Percentiles rank a stretch among this genome's conserved stretches.
These are phyloP conservation scores for Penicillium sp. DNA, from an alignment of 2,329 filamentous ascomycete genomes.

Conservation along the genomic window DNA sequence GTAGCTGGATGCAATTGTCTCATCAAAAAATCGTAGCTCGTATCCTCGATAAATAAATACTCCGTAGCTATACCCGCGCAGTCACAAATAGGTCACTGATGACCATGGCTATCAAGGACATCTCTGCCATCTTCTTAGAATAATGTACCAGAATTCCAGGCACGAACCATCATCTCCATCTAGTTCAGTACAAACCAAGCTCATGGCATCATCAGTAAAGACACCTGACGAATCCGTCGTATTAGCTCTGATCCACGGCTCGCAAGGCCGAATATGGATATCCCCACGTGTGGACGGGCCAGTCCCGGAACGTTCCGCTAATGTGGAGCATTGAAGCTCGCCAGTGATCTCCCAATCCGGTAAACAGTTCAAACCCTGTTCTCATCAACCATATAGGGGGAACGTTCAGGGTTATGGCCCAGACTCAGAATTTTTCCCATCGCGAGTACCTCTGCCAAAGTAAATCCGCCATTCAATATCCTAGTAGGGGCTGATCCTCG, in stretches of 20 bases:
- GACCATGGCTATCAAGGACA: not conserved
- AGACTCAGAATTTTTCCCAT: too few relatives aligned
- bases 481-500: not conserved
- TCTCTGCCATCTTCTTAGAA: not conserved
- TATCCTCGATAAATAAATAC: not conserved
- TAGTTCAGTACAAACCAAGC: too few relatives aligned
- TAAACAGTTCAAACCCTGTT: too few relatives aligned
- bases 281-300: conserved; percentile 5
- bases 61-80: not conserved
- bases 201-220: not conserved
- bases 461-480: not conserved
- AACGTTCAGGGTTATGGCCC: too few relatives aligned
- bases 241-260: not conserved
- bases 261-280: not conserved
- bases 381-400: too few relatives aligned
- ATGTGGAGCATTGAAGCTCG: not conserved
- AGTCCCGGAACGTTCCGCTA: not conserved
- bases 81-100: not conserved
- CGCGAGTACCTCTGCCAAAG: too few relatives aligned
- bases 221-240: not conserved
- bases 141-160: not conserved
- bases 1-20: not conserved
- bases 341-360: too few relatives aligned
- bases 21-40: not conserved
- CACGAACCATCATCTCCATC: too few relatives aligned